Evolutionary conservation across 2,329 filamentous ascomycete species (phyloP).

Genomic region (Curvularia spicifera): DNA sequence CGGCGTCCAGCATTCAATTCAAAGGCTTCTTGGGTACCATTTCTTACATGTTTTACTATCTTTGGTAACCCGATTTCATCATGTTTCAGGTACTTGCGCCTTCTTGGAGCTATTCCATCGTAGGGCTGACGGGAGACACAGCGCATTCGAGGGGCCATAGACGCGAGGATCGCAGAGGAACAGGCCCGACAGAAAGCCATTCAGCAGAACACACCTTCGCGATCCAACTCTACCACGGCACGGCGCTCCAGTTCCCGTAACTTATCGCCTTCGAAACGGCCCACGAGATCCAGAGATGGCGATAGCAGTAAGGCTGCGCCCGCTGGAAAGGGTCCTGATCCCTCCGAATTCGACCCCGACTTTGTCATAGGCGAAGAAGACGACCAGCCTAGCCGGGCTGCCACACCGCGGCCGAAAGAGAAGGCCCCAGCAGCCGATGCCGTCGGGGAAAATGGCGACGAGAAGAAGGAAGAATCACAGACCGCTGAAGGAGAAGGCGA

Average conservation of each 20-base stretch:
- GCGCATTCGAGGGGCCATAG: constrained; percentile 84
- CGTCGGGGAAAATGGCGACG: constrained; percentile 32
- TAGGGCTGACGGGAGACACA: constrained; percentile 49
- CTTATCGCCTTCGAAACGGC: constrained; percentile 48
- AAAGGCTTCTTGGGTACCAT: constrained; percentile 1
- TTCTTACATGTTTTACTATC: constrained; percentile 14
- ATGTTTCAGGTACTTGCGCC: constrained; percentile 46
- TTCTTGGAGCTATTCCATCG: neutral
- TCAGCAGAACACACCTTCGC: constrained; percentile 52
- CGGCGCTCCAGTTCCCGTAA: constrained; percentile 55
- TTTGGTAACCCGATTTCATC: constrained; percentile 25
- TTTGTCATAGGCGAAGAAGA: constrained; percentile 89
- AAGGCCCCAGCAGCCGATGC: constrained; percentile 41
- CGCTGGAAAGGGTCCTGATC: constrained; percentile 72
- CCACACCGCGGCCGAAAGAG: constrained; percentile 62
- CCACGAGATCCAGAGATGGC: constrained; percentile 40
- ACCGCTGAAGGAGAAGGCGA: constrained; percentile 23
- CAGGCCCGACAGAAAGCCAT: constrained; percentile 74
- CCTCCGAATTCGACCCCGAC: constrained; percentile 83
- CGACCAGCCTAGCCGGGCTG: constrained; percentile 65
- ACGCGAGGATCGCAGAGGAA: constrained; percentile 88
- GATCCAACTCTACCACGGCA: constrained; percentile 54
- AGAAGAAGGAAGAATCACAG: constrained; percentile 44
- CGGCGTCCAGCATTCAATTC: constrained; percentile 5
- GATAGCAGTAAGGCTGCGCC: constrained; percentile 46